Conservation (phyloP, 805 yeast genomes). For the Soucietia sequanensis region DNA sequence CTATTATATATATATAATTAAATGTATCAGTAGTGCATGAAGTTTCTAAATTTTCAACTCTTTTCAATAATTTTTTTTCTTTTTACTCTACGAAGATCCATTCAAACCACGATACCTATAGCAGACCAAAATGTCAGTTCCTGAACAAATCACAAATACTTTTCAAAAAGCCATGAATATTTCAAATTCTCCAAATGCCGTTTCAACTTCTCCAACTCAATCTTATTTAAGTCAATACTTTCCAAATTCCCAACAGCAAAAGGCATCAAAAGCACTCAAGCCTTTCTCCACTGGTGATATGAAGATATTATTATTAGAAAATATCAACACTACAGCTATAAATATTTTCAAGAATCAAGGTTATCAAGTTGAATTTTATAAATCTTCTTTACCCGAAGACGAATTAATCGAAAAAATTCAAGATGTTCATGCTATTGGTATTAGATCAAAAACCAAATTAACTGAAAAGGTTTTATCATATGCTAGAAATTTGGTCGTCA, state of each 20-base stretch:
- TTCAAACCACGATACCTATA: too few relatives aligned
- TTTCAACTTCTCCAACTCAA: slow-evolving; percentile 81
- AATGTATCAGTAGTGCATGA: too few relatives aligned
- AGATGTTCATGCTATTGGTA: slow-evolving; percentile 95
- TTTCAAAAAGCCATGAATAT: slow-evolving; percentile 55
- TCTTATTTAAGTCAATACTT: slow-evolving; percentile 61
- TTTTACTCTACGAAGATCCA: too few relatives aligned
- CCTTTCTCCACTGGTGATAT: slow-evolving; percentile 96
- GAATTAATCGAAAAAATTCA: slow-evolving; percentile 91
- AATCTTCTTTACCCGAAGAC: slow-evolving; percentile 85
- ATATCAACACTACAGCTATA: slow-evolving; percentile 90
- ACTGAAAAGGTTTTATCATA: slow-evolving; percentile 74
- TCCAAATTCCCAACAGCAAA: slow-evolving; percentile 42
- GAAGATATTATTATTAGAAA: slow-evolving; percentile 86
- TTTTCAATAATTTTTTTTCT: too few relatives aligned
- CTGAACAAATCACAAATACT: slow-evolving; percentile 63
- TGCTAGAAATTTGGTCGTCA: slow-evolving; percentile 84
- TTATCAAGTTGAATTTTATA: slow-evolving; percentile 93
- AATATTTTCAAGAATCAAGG: slow-evolving; percentile 85
- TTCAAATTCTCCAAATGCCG: slow-evolving; percentile 60
- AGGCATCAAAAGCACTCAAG: slow-evolving; percentile 71
- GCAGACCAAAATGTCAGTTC: slow-evolving; percentile 57
- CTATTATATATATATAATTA: too few relatives aligned
- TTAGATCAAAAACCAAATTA: slow-evolving; percentile 93
- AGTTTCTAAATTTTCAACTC: too few relatives aligned